Percentiles rank a stretch among this genome's conserved stretches.
phyloP scores from a whole-genome alignment of 208 protist species.

The Acanthamoeba divionensis region DNA sequence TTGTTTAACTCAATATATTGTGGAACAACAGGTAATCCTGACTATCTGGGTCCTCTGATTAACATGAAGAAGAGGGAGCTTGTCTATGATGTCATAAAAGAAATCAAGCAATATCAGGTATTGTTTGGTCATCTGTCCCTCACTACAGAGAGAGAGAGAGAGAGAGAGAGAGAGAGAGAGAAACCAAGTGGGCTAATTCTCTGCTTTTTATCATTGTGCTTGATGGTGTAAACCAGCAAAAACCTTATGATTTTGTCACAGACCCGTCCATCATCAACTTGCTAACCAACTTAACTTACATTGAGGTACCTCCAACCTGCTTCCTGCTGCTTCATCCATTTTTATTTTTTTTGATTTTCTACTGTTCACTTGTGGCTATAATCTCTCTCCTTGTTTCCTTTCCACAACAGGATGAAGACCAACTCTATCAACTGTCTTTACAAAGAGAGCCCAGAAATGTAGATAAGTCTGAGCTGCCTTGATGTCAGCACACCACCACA shows the following conservation, averaged over 20 bases:
- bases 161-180: too few relatives aligned
- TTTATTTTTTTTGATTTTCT: background rate
- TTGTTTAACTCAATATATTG: too few relatives aligned
- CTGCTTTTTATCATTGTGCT: too few relatives aligned
- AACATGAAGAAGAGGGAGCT: constrained; percentile 57
- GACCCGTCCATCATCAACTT: constrained; percentile 6
- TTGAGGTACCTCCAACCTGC: background rate
- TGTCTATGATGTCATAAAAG: constrained; percentile 41
- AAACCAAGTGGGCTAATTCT: too few relatives aligned
- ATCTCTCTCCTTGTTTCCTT: background rate
- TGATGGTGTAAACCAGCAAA: background rate
- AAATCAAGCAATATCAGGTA: constrained; percentile 56
- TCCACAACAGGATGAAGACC: background rate
- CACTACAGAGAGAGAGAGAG: background rate
- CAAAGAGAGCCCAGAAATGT: background rate
- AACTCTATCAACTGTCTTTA: background rate
- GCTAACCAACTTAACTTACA: background rate
- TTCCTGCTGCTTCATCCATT: background rate
- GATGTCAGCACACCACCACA: too few relatives aligned
- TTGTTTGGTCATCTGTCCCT: background rate
- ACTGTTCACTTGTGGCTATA: background rate
- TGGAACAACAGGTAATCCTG: constrained; percentile 57
- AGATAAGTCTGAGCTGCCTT: background rate
- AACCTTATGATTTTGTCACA: background rate
- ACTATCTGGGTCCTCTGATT: constrained; percentile 49